phyloP scores from a whole-genome alignment of 768 basidiomycete species.

The Kwoniella shandongensis region DNA sequence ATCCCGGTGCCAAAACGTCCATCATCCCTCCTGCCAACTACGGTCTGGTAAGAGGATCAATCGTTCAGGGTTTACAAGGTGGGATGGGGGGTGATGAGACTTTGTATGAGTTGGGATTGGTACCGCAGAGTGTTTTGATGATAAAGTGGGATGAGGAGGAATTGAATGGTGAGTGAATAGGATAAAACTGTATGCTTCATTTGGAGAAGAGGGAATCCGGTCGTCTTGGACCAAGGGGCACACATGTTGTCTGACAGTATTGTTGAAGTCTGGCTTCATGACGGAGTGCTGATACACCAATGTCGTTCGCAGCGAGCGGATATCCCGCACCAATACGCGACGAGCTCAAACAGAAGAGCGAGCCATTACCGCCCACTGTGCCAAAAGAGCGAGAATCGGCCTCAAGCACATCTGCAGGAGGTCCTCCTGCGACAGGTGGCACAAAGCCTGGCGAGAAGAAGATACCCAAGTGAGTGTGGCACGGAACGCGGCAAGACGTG shows the following conservation, averaged over 20 bases:
- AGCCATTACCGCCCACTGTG: conserved; percentile 40
- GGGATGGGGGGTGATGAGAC: conserved; percentile 44
- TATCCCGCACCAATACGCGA: conserved; percentile 44
- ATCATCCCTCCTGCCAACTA: conserved; percentile 45
- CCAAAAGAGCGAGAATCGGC: conserved; percentile 11
- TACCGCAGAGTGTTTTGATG: conserved; percentile 51
- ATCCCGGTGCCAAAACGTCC: conserved; percentile 20
- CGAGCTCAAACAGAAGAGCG: conserved; percentile 36
- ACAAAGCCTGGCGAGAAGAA: conserved; percentile 42
- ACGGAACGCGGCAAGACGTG: background rate
- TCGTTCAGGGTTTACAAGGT: conserved; percentile 30
- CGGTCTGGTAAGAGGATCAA: conserved; percentile 31
- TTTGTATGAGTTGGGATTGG: conserved; percentile 45
- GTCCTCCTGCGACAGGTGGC: background rate
- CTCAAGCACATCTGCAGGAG: background rate
- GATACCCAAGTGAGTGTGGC: conserved; percentile 49
- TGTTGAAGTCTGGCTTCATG: background rate
- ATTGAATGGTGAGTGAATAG: conserved; percentile 52
- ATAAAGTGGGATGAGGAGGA: conserved; percentile 50
- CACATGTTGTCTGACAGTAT: background rate
- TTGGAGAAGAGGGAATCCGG: too few relatives aligned
- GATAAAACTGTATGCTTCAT: too few relatives aligned
- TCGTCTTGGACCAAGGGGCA: background rate
- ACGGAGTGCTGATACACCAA: background rate
- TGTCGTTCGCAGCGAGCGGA: conserved; percentile 30